Evolutionary conservation across 306 rosid genomes (phyloP).

Genomic region (Hippophae gyantsensis): DNA sequence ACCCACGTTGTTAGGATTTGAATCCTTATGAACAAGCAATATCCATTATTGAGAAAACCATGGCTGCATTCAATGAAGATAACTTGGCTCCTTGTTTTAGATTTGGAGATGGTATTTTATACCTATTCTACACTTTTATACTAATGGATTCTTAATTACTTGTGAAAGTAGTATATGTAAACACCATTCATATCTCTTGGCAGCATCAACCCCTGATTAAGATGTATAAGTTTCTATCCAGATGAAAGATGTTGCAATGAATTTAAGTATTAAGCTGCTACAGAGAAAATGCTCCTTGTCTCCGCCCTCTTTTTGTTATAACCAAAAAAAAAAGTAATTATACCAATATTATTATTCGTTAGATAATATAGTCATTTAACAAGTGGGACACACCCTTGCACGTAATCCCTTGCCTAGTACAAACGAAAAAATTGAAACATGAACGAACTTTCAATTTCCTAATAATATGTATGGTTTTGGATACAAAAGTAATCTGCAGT

Average conservation of each 20-base stretch:
- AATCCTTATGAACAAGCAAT: slow-evolving; percentile 95
- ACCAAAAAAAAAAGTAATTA: too few species aligned
- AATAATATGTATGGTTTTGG: not conserved
- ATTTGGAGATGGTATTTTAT: slow-evolving; percentile 78
- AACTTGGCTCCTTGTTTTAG: slow-evolving; percentile 90
- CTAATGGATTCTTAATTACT: not conserved
- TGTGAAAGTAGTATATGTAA: slow-evolving; percentile 16
- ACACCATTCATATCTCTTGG: slow-evolving; percentile 22
- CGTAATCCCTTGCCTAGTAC: too few species aligned
- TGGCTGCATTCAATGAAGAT: slow-evolving; percentile 85
- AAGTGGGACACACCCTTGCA: too few species aligned
- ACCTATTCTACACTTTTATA: slow-evolving; percentile 3
- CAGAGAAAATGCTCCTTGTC: slow-evolving; percentile 64
- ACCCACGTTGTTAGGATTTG: not conserved
- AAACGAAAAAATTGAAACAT: too few species aligned
- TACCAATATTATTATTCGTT: too few species aligned
- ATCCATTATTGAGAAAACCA: slow-evolving; percentile 81
- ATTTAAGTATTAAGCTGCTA: slow-evolving; percentile 69
- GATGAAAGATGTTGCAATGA: slow-evolving; percentile 72
- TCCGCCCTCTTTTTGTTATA: slow-evolving; percentile 1
- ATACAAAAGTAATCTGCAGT: slow-evolving; percentile 18
- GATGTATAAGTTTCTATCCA: slow-evolving; percentile 82
- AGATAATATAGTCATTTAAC: too few species aligned
- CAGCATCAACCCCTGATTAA: slow-evolving; percentile 84
- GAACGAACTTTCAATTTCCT: too few species aligned